phyloP scores from a whole-genome alignment of 2,329 filamentous ascomycete species.

The Aspergillus sp. region DNA sequence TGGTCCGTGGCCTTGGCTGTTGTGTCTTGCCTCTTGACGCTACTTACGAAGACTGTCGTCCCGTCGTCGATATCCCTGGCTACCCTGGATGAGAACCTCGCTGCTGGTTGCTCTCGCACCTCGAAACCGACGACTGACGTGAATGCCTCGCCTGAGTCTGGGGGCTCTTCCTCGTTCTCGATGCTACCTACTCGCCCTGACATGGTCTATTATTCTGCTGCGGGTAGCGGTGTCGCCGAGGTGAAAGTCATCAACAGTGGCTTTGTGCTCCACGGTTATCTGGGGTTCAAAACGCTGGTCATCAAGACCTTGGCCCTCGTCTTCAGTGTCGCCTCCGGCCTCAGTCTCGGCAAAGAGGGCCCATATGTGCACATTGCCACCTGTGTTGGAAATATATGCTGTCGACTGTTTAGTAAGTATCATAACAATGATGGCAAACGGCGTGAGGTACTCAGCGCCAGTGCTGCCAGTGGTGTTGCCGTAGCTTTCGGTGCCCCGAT shows the following conservation, averaged over 20 bases:
- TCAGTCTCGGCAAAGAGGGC: constrained; percentile 92
- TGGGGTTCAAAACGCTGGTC: constrained; percentile 81
- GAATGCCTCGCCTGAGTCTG: constrained; percentile 42
- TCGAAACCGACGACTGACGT: constrained; percentile 46
- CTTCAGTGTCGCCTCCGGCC: constrained; percentile 84
- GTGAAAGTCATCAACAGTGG: constrained; percentile 97
- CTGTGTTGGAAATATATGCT: constrained; percentile 92
- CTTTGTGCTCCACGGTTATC: constrained; percentile 93
- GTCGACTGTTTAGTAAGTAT: constrained; percentile 92
- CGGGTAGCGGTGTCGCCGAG: constrained; percentile 93
- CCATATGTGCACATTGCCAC: constrained; percentile 98
- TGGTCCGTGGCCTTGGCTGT: constrained; percentile 70
- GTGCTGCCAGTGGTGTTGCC: constrained; percentile 85
- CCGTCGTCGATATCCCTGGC: constrained; percentile 83
- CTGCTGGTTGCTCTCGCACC: constrained; percentile 56
- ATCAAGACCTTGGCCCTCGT: constrained; percentile 82
- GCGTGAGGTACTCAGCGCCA: constrained; percentile 88
- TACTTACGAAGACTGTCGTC: constrained; percentile 91
- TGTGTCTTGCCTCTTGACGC: constrained; percentile 73
- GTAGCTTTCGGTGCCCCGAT: constrained; percentile 92
- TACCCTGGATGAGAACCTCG: constrained; percentile 90
- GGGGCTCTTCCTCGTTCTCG: constrained; percentile 36
- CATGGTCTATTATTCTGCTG: constrained; percentile 94
- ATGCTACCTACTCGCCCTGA: constrained; percentile 52
- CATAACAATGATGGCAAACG: constrained; percentile 91